A percentile compares a stretch with the other conserved stretches of the same genome.
Evolutionary conservation across 2,329 filamentous ascomycete genomes (phyloP).

Genomic region (Pestalotiopsis sp.): DNA sequence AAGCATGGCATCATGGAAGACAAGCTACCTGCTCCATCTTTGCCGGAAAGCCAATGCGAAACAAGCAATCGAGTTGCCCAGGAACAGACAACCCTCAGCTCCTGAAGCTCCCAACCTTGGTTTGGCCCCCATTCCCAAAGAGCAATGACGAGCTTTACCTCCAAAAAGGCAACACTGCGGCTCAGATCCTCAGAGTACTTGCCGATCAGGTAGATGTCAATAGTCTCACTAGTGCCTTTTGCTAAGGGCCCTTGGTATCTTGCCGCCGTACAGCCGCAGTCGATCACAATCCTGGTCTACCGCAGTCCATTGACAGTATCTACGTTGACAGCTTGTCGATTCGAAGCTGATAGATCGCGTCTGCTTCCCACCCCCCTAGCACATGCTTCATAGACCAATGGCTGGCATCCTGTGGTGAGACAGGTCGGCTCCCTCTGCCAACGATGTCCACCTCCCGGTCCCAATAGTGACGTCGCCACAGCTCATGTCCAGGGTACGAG

Average conservation of each 20-base stretch:
- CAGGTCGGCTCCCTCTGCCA: neutral
- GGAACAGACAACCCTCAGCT: neutral
- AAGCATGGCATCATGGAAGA: neutral
- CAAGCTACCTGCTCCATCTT: neutral
- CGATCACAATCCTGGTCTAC: neutral
- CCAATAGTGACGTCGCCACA: neutral
- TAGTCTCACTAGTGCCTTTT: constrained; percentile 1
- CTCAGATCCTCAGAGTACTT: constrained; percentile 1
- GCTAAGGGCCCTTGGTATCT: neutral
- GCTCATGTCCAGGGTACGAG: neutral
- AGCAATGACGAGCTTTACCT: constrained; percentile 9
- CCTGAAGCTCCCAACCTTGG: no score
- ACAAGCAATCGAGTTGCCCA: neutral
- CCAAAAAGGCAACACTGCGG: constrained; percentile 1
- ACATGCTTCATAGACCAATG: neutral
- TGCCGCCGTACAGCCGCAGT: neutral
- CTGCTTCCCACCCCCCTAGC: neutral
- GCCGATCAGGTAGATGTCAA: neutral
- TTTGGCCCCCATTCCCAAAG: neutral
- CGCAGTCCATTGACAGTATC: neutral
- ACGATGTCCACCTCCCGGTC: neutral
- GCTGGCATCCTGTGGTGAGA: neutral
- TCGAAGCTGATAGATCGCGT: neutral
- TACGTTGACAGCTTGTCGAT: constrained; percentile 3
- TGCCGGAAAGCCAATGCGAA: neutral